These are phyloP conservation scores for Avena atlantica DNA, from an alignment of 176 grass and related monocot species.

Conservation along the genomic window DNA sequence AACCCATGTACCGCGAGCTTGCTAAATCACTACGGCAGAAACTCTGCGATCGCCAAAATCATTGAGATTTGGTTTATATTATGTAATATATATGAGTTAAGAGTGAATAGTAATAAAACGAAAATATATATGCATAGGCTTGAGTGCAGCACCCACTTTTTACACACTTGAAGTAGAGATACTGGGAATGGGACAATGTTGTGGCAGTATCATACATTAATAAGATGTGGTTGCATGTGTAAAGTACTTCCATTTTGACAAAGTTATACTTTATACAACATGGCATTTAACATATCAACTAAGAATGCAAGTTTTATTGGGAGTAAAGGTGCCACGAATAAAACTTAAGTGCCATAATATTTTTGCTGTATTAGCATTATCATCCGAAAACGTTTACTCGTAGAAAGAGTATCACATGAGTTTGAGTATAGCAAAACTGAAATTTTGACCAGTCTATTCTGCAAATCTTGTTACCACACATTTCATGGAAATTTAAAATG, in stretches of 20 bases:
- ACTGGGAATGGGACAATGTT: conserved; percentile 2
- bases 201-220: not conserved
- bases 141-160: conserved; percentile 13
- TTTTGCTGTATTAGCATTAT: conserved; percentile 8
- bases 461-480: not conserved
- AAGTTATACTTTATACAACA: conserved; percentile 14
- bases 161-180: conserved; percentile 35
- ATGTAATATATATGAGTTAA: conserved; percentile 29
- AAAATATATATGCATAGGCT: not conserved
- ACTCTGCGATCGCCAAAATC: conserved; percentile 54
- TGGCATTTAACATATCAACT: conserved; percentile 24
- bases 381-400: conserved; percentile 11
- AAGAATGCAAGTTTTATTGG: not conserved
- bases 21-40: conserved; percentile 70
- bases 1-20: conserved; percentile 56
- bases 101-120: conserved; percentile 27
- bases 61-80: conserved; percentile 40
- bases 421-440: not conserved
- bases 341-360: not conserved
- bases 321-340: not conserved
- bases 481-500: conserved; percentile 16
- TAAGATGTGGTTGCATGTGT: conserved; percentile 28
- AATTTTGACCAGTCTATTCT: not conserved
- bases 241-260: conserved; percentile 24
- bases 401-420: conserved; percentile 24